A percentile compares a stretch with the other conserved stretches of the same genome.
Conservation (phyloP, 129 eudicot genomes). For the Mikania micrantha region DNA sequence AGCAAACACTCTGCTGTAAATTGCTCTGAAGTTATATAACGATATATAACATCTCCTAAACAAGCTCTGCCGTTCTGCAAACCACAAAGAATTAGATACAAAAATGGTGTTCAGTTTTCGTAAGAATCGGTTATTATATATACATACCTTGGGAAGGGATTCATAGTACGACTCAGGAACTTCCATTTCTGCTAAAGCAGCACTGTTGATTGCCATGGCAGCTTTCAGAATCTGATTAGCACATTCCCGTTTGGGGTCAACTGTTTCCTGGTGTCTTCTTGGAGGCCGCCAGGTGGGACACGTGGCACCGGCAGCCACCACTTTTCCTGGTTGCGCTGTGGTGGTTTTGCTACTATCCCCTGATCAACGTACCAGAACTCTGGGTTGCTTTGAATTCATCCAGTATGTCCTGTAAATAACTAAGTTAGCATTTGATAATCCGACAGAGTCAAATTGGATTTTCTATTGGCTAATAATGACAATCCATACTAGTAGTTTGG, state of each 20-base stretch:
- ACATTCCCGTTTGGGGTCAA: conserved; percentile 74
- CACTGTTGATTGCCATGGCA: conserved; percentile 67
- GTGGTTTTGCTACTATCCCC: conserved; percentile 60
- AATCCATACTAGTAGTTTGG: too few species aligned
- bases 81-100: background rate
- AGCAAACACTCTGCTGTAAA: conserved; percentile 84
- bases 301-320: conserved; percentile 99
- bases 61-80: conserved; percentile 79
- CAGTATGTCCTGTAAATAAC: conserved; percentile 69
- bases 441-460: too few species aligned
- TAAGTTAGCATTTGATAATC: too few species aligned
- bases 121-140: background rate
- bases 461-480: too few species aligned
- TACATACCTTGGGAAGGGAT: conserved; percentile 93
- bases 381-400: conserved; percentile 65
- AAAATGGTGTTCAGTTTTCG: background rate
- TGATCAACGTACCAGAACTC: conserved; percentile 98
- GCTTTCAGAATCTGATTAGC: conserved; percentile 84
- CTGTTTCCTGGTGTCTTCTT: conserved; percentile 56
- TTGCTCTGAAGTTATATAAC: conserved; percentile 81
- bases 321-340: conserved; percentile 80
- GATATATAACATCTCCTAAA: conserved; percentile 84
- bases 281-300: conserved; percentile 78
- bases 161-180: conserved; percentile 84
- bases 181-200: conserved; percentile 76